A percentile compares a stretch with the other conserved stretches of the same genome.
phyloP scores from a whole-genome alignment of 805 yeast genomes.

The Hemisphaericaspora nanyangensis region DNA sequence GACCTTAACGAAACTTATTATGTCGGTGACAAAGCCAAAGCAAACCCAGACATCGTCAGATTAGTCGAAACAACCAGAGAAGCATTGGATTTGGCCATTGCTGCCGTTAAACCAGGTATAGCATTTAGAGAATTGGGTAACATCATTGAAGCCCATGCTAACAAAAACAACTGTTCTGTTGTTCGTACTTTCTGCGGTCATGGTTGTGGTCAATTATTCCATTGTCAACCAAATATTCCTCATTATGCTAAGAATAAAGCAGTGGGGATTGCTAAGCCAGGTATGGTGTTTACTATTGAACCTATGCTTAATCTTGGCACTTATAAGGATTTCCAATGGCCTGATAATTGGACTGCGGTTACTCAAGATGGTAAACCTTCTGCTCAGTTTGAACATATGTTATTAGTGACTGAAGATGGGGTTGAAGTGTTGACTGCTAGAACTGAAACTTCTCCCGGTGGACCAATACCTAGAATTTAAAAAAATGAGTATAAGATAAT shows the following conservation, averaged over 20 bases:
- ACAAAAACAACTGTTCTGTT: constrained; percentile 72
- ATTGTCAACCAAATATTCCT: constrained; percentile 87
- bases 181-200: constrained; percentile 93
- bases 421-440: constrained; percentile 87
- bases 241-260: constrained; percentile 94
- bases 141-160: constrained; percentile 83
- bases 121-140: constrained; percentile 85
- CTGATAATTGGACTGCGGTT: constrained; percentile 94
- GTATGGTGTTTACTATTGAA: constrained; percentile 95
- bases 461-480: constrained; percentile 59
- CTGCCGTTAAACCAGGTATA: constrained; percentile 83
- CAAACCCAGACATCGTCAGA: constrained; percentile 78
- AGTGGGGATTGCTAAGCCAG: constrained; percentile 90
- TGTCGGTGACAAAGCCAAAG: constrained; percentile 82
- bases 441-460: constrained; percentile 82
- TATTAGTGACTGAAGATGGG: constrained; percentile 90
- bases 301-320: constrained; percentile 93
- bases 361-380: constrained; percentile 87
- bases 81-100: constrained; percentile 79
- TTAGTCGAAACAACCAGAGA: constrained; percentile 88
- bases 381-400: constrained; percentile 95
- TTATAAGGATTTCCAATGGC: constrained; percentile 83
- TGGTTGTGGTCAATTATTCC: constrained; percentile 85
- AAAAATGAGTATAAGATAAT: background rate
- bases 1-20: constrained; percentile 96